phyloP scores from a whole-genome alignment of 345 rosid genomes.

The Acer campestre region DNA sequence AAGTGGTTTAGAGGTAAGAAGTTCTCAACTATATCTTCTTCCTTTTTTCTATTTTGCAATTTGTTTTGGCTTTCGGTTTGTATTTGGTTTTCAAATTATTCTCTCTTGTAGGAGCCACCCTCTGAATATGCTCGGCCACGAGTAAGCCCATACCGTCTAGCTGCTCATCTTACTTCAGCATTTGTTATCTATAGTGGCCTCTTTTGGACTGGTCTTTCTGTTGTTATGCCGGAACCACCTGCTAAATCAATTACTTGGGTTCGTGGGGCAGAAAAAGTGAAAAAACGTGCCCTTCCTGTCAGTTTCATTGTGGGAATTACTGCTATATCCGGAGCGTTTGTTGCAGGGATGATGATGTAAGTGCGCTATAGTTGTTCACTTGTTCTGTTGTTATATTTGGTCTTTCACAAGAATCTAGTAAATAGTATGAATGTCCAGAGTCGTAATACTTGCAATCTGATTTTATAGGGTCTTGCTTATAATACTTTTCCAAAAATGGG shows the following conservation, averaged over 20 bases:
- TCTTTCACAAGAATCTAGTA: constrained; percentile 1
- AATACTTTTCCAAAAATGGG: constrained; percentile 97
- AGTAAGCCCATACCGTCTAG: constrained; percentile 93
- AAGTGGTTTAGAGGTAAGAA: constrained; percentile 90
- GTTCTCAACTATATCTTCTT: neutral
- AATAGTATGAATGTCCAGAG: neutral
- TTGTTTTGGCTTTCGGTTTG: neutral
- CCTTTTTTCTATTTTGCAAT: neutral
- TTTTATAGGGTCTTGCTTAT: constrained; percentile 71
- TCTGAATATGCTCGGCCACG: constrained; percentile 87
- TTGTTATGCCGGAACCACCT: constrained; percentile 95
- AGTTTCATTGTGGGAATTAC: constrained; percentile 82
- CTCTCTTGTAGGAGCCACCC: constrained; percentile 68
- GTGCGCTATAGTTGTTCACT: constrained; percentile 3
- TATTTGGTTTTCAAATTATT: neutral
- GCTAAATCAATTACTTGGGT: constrained; percentile 84
- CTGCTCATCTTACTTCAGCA: constrained; percentile 95
- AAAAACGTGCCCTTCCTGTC: constrained; percentile 76
- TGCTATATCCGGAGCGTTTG: constrained; percentile 92
- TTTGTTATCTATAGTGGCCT: constrained; percentile 87
- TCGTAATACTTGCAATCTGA: constrained; percentile 8
- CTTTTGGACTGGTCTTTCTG: constrained; percentile 93
- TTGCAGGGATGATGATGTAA: constrained; percentile 96
- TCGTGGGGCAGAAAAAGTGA: constrained; percentile 80
- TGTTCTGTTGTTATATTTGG: neutral